Conservation (phyloP, 495 filamentous ascomycete genomes). For the Xylaria bambusicola region DNA sequence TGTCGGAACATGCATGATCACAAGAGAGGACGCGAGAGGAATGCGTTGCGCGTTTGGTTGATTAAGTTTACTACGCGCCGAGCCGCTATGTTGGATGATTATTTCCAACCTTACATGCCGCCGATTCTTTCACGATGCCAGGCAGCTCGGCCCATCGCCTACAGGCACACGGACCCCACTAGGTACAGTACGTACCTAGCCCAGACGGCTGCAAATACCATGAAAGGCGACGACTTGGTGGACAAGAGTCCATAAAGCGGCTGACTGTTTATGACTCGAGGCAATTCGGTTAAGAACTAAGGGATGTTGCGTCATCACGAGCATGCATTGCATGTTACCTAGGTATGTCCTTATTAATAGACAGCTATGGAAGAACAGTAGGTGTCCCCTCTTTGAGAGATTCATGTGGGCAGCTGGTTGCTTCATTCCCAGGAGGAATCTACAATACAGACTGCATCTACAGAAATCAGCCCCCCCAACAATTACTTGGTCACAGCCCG, state of each 20-base stretch:
- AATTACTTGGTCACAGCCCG: not conserved
- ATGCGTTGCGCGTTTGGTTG: no score
- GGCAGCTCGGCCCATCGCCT: not conserved
- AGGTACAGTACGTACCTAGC: no score
- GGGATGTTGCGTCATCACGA: no score
- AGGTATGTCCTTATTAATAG: not conserved
- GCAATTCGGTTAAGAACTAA: no score
- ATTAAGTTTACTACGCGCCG: no score
- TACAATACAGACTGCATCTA: not conserved
- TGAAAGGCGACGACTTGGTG: not conserved
- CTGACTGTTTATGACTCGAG: not conserved
- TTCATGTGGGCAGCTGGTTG: not conserved
- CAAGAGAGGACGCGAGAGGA: not conserved
- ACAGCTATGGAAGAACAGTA: not conserved
- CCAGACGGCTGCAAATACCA: not conserved
- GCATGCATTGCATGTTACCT: no score
- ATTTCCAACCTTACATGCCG: not conserved
- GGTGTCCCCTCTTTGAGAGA: not conserved
- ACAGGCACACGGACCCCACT: no score
- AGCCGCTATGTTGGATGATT: no score
- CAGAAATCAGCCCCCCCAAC: no score
- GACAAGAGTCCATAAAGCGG: not conserved
- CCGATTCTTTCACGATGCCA: not conserved
- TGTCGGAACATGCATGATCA: not conserved
- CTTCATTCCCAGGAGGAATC: conserved; percentile 8